Evolutionary conservation across 345 rosid species (phyloP).

Genomic region (Dimocarpus longan): DNA sequence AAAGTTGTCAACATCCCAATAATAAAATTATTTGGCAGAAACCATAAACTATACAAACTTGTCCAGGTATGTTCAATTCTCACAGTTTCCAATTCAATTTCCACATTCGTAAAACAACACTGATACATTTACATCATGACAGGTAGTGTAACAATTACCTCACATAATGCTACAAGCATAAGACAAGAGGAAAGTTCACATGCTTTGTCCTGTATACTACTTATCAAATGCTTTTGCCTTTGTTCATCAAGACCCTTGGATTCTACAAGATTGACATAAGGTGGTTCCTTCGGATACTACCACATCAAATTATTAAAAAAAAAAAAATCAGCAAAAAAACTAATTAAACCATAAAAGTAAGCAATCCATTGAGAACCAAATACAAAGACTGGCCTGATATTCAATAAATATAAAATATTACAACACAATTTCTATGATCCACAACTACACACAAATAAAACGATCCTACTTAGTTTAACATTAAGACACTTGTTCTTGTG

Average conservation of each 20-base stretch:
- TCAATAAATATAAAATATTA: neutral
- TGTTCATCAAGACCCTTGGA: conserved; percentile 84
- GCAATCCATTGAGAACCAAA: neutral
- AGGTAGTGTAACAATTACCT: conserved; percentile 54
- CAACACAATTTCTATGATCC: neutral
- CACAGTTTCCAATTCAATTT: neutral
- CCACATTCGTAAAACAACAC: neutral
- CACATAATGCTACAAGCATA: conserved; percentile 86
- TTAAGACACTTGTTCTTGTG: neutral
- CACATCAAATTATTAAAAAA: conserved; percentile 7
- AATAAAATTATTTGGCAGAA: neutral
- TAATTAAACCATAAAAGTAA: neutral
- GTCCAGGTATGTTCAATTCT: neutral
- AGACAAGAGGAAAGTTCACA: conserved; percentile 59
- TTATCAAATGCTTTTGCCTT: conserved; percentile 63
- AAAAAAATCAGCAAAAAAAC: conserved; percentile 14
- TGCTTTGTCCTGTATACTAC: conserved; percentile 58
- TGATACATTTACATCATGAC: neutral
- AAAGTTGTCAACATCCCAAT: neutral
- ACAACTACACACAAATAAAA: neutral
- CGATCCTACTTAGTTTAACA: neutral
- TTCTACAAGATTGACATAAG: conserved; percentile 60
- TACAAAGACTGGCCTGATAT: neutral
- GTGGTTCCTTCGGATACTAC: conserved; percentile 83
- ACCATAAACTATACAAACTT: neutral